phyloP scores from a whole-genome alignment of 2,329 filamentous ascomycete genomes.

The Verticillium tricorpus region DNA sequence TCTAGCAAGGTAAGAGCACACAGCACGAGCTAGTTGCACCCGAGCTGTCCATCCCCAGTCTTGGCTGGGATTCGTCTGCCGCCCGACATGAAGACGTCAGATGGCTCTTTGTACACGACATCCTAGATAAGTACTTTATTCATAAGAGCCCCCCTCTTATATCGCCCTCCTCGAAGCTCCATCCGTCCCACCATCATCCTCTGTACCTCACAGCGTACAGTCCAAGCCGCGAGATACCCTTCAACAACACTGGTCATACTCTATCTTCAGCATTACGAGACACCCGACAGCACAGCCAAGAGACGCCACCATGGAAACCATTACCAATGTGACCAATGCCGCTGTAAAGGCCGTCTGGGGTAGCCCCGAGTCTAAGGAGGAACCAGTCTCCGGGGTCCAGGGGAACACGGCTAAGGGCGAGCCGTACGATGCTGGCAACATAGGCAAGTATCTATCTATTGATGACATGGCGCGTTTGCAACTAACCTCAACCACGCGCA shows the following conservation, averaged over 20 bases:
- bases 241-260: not conserved
- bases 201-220: not conserved
- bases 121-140: not conserved
- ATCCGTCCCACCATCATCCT: not conserved
- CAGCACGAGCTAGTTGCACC: not conserved
- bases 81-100: not conserved
- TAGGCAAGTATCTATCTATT: slow-evolving; percentile 34
- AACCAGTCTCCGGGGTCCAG: slow-evolving; percentile 67
- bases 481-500: not conserved
- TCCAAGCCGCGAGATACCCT: not conserved
- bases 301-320: slow-evolving; percentile 53
- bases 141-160: not conserved
- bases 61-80: not conserved
- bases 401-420: slow-evolving; percentile 65
- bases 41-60: not conserved
- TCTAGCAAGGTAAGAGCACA: not conserved
- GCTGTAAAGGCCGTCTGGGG: slow-evolving; percentile 40
- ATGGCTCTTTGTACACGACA: not conserved
- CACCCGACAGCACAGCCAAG: not conserved
- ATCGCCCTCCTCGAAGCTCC: not conserved
- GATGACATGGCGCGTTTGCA: too few relatives aligned
- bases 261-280: not conserved
- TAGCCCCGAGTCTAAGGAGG: slow-evolving; percentile 37
- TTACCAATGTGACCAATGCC: slow-evolving; percentile 47
- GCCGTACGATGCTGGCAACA: slow-evolving; percentile 76